A percentile compares a stretch with the other conserved stretches of the same genome.
These are phyloP conservation scores for Citrus trifoliata DNA, from an alignment of 345 rosid genomes.

Conservation along the genomic window DNA sequence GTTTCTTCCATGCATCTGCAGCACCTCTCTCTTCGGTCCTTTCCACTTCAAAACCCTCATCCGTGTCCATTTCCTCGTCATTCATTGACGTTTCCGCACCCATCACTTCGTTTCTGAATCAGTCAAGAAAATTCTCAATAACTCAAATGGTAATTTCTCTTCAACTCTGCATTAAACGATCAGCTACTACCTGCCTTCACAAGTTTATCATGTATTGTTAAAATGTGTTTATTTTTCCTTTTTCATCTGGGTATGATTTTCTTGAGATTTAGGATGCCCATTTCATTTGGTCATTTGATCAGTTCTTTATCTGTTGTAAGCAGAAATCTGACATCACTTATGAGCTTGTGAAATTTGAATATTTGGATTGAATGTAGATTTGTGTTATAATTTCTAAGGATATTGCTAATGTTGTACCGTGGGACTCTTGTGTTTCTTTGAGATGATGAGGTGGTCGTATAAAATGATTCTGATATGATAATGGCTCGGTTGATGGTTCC, in stretches of 20 bases:
- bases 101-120: background rate
- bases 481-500: constrained; percentile 4
- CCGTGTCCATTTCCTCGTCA: background rate
- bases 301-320: background rate
- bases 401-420: background rate
- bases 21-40: background rate
- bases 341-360: constrained; percentile 4
- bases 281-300: constrained; percentile 6
- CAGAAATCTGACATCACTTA: background rate
- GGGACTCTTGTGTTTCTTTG: constrained; percentile 9
- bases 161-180: background rate
- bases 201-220: background rate
- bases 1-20: background rate
- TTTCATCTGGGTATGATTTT: constrained; percentile 17
- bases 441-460: constrained; percentile 6
- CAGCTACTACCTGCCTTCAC: background rate
- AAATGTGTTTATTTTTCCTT: background rate
- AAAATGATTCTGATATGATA: constrained; percentile 4
- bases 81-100: background rate
- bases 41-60: background rate
- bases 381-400: background rate
- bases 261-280: background rate
- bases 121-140: background rate
- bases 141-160: constrained; percentile 5
- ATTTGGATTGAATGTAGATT: constrained; percentile 3